Conservation (phyloP, 2,329 filamentous ascomycete species). For the Colletotrichum sp. region DNA sequence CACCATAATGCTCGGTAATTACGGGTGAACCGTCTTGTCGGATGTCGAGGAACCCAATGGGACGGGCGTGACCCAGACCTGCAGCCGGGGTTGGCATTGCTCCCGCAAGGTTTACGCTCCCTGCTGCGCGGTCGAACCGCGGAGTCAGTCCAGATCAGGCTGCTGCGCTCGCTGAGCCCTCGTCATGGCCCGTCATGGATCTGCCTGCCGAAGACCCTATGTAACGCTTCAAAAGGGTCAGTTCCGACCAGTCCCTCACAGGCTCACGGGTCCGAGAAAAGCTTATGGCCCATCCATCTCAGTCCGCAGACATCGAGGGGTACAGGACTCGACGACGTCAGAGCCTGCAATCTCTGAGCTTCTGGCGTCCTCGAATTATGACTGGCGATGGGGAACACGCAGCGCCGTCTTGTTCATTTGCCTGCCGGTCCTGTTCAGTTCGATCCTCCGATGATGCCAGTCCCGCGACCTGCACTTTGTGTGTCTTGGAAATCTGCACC, state of each 20-base stretch:
- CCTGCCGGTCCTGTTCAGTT: neutral
- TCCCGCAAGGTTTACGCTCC: neutral
- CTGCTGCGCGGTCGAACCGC: neutral
- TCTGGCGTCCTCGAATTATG: neutral
- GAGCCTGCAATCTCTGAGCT: neutral
- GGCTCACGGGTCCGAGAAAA: neutral
- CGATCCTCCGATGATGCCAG: neutral
- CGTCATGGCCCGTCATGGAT: neutral
- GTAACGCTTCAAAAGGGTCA: neutral
- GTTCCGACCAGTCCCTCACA: neutral
- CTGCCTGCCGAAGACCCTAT: neutral
- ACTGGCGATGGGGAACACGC: neutral
- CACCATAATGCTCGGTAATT: neutral
- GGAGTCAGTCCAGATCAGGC: neutral
- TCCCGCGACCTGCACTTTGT: neutral
- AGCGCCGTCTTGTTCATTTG: neutral
- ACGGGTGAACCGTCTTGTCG: constrained; percentile 10
- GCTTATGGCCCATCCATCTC: neutral
- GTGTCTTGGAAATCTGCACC: neutral
- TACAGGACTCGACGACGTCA: neutral
- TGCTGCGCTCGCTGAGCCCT: neutral
- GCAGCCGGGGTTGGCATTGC: neutral
- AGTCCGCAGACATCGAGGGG: neutral
- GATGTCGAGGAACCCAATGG: neutral
- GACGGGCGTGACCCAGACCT: constrained; percentile 4